Base-by-base conservation (phyloP, 192 early-diverging fungal genomes). In the Podila minutissima region DNA sequence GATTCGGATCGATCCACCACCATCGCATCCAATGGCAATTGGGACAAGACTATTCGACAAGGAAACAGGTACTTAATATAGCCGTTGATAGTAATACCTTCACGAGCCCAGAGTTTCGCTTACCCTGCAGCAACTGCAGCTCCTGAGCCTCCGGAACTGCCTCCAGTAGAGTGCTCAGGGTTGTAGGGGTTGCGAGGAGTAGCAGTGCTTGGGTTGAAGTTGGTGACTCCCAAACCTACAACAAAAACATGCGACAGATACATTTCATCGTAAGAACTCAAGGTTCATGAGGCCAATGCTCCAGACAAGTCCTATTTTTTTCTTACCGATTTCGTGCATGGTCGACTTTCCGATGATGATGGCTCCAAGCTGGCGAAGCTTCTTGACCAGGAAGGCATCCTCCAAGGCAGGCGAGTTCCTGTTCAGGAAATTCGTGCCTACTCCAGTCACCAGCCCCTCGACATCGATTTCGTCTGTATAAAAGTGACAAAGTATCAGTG, bases 261-360 rank as follows among this genome's bases (percentile, higher is more conserved):
- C 8, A 13, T 5, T 32, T 55, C n/a, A 50, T 22, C n/a, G 15
- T 71, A 22, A 41, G 58, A 35, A 33, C 22, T 12, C 26, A 12
- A 26, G 24, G 35, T 37, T 37, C 35, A 37, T 11, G 35, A 6
- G 35, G 33, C 22, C n/a, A n/a, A 9, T 17, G 4, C 35, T 26
- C 15, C 7, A 22, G 33, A 59, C n/a, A 59, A 5, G 22, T 32
- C 28, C 33, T 41, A 29, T 74, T 22, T 65, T 13, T 37, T 29
- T 51, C 84, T 86, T 87, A 59, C 93, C 93, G 24, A 94, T 74
- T 69, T 95, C 94, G 61, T 93, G 88, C 94, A 95, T 95, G 32
- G 83, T 85, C 0, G 92, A 83, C 22, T 92, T 91, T 24, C 92
- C 93, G 37, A 91, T 72, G 66, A 93, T 88, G 63, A 94, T 83